A percentile compares a stretch with the other conserved stretches of the same genome.
These are phyloP conservation scores for Quercus dentata DNA, from an alignment of 306 rosid genomes.

Conservation along the genomic window DNA sequence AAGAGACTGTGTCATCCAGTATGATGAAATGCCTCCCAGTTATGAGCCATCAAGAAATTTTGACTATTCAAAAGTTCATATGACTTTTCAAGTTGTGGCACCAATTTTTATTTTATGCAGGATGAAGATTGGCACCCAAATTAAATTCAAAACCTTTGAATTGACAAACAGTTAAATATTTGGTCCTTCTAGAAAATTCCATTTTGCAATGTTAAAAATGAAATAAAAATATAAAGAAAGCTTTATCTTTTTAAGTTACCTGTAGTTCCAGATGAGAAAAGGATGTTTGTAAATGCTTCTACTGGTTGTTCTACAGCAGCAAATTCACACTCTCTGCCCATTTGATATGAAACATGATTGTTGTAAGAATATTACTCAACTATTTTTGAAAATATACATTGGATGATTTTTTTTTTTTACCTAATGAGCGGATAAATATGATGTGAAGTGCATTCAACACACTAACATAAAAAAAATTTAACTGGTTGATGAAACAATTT, in stretches of 20 bases:
- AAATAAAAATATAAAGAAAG: background rate
- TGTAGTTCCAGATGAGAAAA: slow-evolving; percentile 98
- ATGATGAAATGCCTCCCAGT: background rate
- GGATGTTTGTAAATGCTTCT: slow-evolving; percentile 69
- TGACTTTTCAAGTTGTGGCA: background rate
- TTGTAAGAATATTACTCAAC: background rate
- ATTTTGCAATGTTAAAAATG: background rate
- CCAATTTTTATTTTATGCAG: background rate
- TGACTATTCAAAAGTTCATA: background rate
- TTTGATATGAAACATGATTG: slow-evolving; percentile 10
- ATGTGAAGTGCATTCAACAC: background rate
- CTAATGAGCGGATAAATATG: background rate
- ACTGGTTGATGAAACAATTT: background rate
- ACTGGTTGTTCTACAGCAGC: slow-evolving; percentile 59
- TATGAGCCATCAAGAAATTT: background rate
- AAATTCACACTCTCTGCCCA: slow-evolving; percentile 75
- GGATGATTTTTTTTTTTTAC: background rate
- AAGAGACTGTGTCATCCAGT: background rate
- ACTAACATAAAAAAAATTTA: background rate
- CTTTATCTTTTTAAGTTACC: slow-evolving; percentile 38
- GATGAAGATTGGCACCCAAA: background rate
- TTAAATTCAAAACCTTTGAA: background rate
- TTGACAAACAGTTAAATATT: background rate
- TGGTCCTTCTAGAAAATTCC: background rate
- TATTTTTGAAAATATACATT: background rate